Conservation (phyloP, 2,329 filamentous ascomycete genomes). For the Exophiala lecanii-corni region DNA sequence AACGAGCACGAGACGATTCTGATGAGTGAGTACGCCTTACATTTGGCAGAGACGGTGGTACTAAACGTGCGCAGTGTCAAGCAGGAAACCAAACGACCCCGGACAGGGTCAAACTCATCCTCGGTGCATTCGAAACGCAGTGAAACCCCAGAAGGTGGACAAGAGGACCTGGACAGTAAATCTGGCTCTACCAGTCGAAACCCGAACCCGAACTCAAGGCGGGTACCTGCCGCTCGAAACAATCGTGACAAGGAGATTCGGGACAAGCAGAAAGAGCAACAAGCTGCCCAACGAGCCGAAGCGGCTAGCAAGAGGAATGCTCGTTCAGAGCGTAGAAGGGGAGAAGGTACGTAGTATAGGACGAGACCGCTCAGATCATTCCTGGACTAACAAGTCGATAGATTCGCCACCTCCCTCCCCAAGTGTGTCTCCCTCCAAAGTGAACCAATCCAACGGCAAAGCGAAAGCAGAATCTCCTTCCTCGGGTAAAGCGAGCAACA, state of each 20-base stretch:
- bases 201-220: slow-evolving; percentile 49
- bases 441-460: slow-evolving; percentile 35
- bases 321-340: slow-evolving; percentile 72
- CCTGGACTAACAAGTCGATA: too few relatives aligned
- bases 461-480: slow-evolving; percentile 41
- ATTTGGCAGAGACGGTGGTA: slow-evolving; percentile 18
- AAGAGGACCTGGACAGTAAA: slow-evolving; percentile 55
- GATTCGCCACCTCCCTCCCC: slow-evolving; percentile 70
- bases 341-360: slow-evolving; percentile 65
- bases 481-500: slow-evolving; percentile 40
- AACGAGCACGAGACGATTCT: slow-evolving; percentile 83
- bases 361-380: too few relatives aligned
- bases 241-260: slow-evolving; percentile 46
- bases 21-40: slow-evolving; percentile 69
- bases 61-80: slow-evolving; percentile 54
- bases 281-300: slow-evolving; percentile 64
- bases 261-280: slow-evolving; percentile 61
- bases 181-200: slow-evolving; percentile 39
- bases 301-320: slow-evolving; percentile 75
- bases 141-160: slow-evolving; percentile 45
- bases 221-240: slow-evolving; percentile 48
- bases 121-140: slow-evolving; percentile 51
- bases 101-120: slow-evolving; percentile 71
- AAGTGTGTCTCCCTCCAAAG: slow-evolving; percentile 49
- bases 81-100: slow-evolving; percentile 70